Percentiles rank a stretch among this genome's conserved stretches.
phyloP scores from a whole-genome alignment of 164 flowering plant species.

The Umbilicus rupestris region DNA sequence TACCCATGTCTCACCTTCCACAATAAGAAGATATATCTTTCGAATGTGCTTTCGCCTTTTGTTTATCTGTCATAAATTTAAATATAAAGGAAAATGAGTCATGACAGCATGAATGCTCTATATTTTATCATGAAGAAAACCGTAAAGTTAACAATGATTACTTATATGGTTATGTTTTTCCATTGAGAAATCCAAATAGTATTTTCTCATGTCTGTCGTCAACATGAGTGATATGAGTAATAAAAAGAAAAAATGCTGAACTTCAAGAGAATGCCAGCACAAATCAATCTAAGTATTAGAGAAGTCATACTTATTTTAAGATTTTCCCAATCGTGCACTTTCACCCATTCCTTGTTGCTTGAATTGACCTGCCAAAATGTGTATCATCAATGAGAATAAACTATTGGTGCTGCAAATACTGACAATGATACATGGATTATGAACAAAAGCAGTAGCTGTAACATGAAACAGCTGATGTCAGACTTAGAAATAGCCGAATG shows the following conservation, averaged over 20 bases:
- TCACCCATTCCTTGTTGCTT: slow-evolving; percentile 46
- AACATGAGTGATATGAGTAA: too few relatives aligned
- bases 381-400: neutral
- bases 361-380: slow-evolving; percentile 53
- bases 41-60: slow-evolving; percentile 77
- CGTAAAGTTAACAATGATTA: too few relatives aligned
- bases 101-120: too few relatives aligned
- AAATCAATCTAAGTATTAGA: neutral
- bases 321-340: slow-evolving; percentile 63
- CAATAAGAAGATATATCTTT: slow-evolving; percentile 82
- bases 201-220: too few relatives aligned
- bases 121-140: too few relatives aligned
- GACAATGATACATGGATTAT: neutral
- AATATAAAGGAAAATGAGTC: too few relatives aligned
- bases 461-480: too few relatives aligned
- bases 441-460: too few relatives aligned
- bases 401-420: neutral
- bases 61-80: slow-evolving; percentile 57
- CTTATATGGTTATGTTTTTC: too few relatives aligned
- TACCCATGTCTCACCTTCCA: slow-evolving; percentile 62
- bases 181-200: too few relatives aligned
- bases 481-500: too few relatives aligned
- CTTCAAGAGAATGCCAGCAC: neutral
- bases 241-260: neutral
- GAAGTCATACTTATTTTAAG: slow-evolving; percentile 41